A percentile compares a stretch with the other conserved stretches of the same genome.
phyloP scores from a whole-genome alignment of 495 filamentous ascomycete species.

The Lindgomyces ingoldianus region DNA sequence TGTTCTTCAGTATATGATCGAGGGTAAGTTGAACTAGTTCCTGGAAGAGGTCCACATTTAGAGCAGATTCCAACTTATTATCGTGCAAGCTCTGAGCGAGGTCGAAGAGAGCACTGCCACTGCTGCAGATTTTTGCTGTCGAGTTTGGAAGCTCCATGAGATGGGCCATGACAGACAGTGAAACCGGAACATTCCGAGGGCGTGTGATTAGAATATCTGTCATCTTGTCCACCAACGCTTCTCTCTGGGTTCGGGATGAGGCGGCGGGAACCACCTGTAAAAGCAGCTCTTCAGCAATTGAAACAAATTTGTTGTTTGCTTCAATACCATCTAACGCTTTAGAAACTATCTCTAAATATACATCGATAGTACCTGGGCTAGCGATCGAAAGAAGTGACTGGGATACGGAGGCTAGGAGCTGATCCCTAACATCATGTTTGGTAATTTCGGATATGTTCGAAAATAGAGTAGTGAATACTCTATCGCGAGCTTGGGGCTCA shows the following conservation, averaged over 20 bases:
- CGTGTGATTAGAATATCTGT: conserved; percentile 1
- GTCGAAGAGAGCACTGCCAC: conserved; percentile 11
- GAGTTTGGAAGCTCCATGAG: conserved; percentile 36
- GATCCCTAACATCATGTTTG: background rate
- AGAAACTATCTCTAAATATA: background rate
- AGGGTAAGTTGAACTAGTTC: conserved; percentile 8
- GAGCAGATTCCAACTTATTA: conserved; percentile 2
- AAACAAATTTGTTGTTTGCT: background rate
- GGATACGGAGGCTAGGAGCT: background rate
- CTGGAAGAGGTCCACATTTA: conserved; percentile 6
- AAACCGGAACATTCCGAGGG: background rate
- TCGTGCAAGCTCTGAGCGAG: conserved; percentile 14
- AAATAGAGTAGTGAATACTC: background rate
- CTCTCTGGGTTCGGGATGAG: conserved; percentile 13
- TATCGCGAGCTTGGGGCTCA: background rate
- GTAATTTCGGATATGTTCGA: background rate
- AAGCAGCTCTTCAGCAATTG: background rate
- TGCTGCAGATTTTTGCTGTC: conserved; percentile 23
- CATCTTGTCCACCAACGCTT: conserved; percentile 20
- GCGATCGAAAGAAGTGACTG: background rate
- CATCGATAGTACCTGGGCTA: background rate
- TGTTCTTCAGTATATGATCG: conserved; percentile 13
- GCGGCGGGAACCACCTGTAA: background rate
- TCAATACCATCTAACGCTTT: background rate
- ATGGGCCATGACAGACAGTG: conserved; percentile 17